A percentile compares a stretch with the other conserved stretches of the same genome.
Evolutionary conservation across 176 grass and related monocot genomes (phyloP).

Genomic region (Oryza officinalis): DNA sequence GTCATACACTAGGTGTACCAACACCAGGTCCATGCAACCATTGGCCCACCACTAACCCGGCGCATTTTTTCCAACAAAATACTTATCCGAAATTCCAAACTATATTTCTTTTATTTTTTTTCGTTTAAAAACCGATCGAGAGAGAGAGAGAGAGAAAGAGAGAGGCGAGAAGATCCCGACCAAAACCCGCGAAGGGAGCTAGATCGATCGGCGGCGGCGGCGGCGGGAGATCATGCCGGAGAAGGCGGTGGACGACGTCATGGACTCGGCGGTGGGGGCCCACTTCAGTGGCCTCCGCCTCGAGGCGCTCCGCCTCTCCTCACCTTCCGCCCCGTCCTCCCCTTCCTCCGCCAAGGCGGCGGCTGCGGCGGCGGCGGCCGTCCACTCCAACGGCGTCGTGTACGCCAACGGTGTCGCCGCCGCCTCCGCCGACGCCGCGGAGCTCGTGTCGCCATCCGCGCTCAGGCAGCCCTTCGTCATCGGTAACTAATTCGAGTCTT

Average conservation of each 20-base stretch:
- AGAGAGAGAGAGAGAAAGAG: not conserved
- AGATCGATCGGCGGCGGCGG: constrained; percentile 10
- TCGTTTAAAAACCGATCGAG: not conserved
- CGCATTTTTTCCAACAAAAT: not conserved
- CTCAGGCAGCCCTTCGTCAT: constrained; percentile 84
- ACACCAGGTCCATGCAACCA: not conserved
- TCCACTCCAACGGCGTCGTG: constrained; percentile 29
- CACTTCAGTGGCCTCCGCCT: constrained; percentile 97
- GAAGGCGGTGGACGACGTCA: constrained; percentile 75
- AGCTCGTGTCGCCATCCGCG: constrained; percentile 19
- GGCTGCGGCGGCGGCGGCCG: not conserved
- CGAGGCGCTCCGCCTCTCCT: constrained; percentile 58
- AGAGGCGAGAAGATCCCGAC: not conserved
- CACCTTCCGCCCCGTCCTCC: constrained; percentile 65
- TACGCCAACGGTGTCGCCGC: constrained; percentile 18
- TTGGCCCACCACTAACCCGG: not conserved
- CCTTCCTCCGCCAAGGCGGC: constrained; percentile 60
- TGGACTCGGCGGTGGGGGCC: constrained; percentile 73
- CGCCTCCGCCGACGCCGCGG: not conserved
- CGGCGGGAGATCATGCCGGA: constrained; percentile 48
- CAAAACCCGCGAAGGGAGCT: not conserved
- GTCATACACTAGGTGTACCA: not conserved
- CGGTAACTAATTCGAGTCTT: constrained; percentile 30
- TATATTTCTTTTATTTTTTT: not conserved
- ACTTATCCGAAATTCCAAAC: not conserved